These are phyloP conservation scores for Exophiala phaeomuriformis DNA, from an alignment of 2,329 filamentous ascomycete genomes.

Conservation along the genomic window DNA sequence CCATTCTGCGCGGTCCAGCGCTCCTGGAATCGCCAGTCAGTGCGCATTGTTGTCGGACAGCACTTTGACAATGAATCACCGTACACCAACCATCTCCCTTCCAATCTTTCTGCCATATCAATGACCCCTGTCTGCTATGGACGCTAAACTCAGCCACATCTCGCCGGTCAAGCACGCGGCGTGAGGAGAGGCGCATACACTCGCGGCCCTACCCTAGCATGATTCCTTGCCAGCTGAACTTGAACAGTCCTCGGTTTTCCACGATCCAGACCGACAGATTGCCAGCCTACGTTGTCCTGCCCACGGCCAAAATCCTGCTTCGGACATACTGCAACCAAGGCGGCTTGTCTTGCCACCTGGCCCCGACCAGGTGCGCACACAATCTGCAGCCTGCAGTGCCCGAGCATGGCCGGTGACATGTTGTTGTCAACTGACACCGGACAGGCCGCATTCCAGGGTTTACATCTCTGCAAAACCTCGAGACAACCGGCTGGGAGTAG, in stretches of 20 bases:
- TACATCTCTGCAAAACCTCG: not conserved
- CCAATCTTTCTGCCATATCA: not conserved
- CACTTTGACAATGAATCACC: not conserved
- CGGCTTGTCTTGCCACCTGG: not conserved
- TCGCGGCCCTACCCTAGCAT: slow-evolving; percentile 4
- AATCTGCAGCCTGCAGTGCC: not conserved
- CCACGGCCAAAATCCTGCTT: slow-evolving; percentile 10
- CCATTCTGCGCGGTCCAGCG: not conserved
- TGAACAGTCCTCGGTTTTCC: not conserved
- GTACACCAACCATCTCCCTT: not conserved
- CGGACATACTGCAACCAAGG: slow-evolving; percentile 1
- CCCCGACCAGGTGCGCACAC: not conserved
- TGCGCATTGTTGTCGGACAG: not conserved
- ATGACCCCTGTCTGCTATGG: not conserved
- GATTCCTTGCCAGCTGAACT: slow-evolving; percentile 12
- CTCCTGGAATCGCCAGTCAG: not conserved
- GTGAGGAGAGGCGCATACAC: not conserved
- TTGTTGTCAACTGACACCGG: not conserved
- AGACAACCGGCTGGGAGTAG: not conserved
- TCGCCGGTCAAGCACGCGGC: not conserved
- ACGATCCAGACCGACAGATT: slow-evolving; percentile 5
- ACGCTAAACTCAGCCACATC: not conserved
- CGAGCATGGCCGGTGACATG: not conserved
- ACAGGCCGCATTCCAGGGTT: not conserved
- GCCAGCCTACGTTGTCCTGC: not conserved